These are phyloP conservation scores for Saururus chinensis DNA, from an alignment of 164 flowering plant genomes.

Conservation along the genomic window DNA sequence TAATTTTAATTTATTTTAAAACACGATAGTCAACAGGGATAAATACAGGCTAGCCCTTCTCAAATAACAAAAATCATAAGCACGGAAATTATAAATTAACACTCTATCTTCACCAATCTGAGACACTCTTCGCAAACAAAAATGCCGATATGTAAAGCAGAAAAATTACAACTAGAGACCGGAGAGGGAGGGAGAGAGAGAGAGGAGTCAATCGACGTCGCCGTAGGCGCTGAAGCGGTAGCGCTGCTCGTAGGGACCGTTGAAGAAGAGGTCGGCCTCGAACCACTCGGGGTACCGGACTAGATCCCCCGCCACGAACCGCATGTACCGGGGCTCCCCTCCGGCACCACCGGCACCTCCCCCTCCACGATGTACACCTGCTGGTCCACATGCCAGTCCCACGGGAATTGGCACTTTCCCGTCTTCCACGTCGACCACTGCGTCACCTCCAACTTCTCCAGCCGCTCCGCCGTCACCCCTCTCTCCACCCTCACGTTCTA, in stretches of 20 bases:
- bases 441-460: slow-evolving; percentile 55
- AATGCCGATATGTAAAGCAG: no score
- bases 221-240: slow-evolving; percentile 74
- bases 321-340: slow-evolving; percentile 59
- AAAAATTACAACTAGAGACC: no score
- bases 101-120: no score
- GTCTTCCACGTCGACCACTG: slow-evolving; percentile 86
- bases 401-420: slow-evolving; percentile 60
- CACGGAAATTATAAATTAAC: no score
- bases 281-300: slow-evolving; percentile 91
- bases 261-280: slow-evolving; percentile 79
- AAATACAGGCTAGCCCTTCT: no score
- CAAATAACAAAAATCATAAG: no score
- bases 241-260: slow-evolving; percentile 67
- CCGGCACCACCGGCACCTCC: slow-evolving; percentile 80
- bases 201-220: slow-evolving; percentile 27
- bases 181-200: not conserved
- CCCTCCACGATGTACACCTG: slow-evolving; percentile 77
- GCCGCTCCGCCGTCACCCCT: slow-evolving; percentile 39
- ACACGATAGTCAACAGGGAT: no score
- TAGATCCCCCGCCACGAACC: slow-evolving; percentile 65
- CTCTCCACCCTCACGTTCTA: slow-evolving; percentile 64
- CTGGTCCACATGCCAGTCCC: slow-evolving; percentile 94
- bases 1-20: no score
- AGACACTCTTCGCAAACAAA: no score